A percentile compares a stretch with the other conserved stretches of the same genome.
phyloP scores from a whole-genome alignment of 106 monocot genomes.

The Apostasia shenzhenica region DNA sequence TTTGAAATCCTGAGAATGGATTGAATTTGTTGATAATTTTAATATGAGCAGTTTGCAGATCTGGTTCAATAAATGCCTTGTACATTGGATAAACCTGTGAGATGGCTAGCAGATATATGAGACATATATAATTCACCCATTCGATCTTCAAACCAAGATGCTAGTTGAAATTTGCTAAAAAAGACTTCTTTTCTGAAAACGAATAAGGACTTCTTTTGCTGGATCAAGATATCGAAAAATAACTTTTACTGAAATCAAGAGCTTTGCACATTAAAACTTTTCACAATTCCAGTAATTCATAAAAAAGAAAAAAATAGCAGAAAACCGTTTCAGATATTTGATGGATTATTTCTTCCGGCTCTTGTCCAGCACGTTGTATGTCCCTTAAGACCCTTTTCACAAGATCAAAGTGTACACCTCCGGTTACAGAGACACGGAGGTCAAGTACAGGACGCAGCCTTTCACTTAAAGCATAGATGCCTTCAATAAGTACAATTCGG shows the following conservation, averaged over 20 bases:
- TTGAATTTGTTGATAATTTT: conserved; percentile 98
- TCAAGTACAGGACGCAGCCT: conserved; percentile 72
- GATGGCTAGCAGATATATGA: background rate
- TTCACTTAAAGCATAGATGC: conserved; percentile 94
- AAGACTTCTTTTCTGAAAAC: too few species aligned
- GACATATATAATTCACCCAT: background rate
- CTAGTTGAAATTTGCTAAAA: background rate
- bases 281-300: background rate
- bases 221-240: background rate
- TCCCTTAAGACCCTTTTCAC: conserved; percentile 97
- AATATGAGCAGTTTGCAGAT: conserved; percentile 90
- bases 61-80: conserved; percentile 99
- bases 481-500: conserved; percentile 89
- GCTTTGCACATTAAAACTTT: background rate
- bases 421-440: conserved; percentile 95
- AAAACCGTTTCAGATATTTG: conserved; percentile 94
- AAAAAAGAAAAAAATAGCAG: conserved; percentile 3
- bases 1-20: conserved; percentile 95
- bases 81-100: conserved; percentile 98
- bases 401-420: conserved; percentile 98
- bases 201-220: background rate
- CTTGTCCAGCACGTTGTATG: conserved; percentile 94
- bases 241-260: background rate
- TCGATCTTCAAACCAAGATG: background rate
- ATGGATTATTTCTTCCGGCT: conserved; percentile 98